A percentile compares a stretch with the other conserved stretches of the same genome.
Evolutionary conservation across 2,329 filamentous ascomycete species (phyloP).

Genomic region (Thielaviopsis populi): DNA sequence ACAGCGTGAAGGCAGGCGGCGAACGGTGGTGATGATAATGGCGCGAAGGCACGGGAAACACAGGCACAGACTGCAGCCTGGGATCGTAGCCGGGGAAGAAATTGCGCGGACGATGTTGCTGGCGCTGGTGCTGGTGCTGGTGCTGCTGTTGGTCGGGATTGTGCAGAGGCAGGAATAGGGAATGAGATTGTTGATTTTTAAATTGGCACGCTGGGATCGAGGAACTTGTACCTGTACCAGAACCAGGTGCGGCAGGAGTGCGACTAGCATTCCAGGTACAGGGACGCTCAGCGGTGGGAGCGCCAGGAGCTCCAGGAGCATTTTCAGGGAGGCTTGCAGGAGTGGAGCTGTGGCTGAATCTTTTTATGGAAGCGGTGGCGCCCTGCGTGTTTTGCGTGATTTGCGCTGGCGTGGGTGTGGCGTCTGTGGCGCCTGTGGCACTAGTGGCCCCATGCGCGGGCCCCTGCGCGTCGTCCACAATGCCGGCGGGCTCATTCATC

Average conservation of each 20-base stretch:
- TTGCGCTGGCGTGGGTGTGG: no score
- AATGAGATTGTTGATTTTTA: not conserved
- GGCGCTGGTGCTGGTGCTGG: not conserved
- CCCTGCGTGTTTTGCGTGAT: not conserved
- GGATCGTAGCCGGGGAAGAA: not conserved
- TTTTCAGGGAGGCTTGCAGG: not conserved
- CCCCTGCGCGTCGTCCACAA: not conserved
- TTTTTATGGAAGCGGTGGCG: not conserved
- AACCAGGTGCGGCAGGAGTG: not conserved
- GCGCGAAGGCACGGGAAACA: not conserved
- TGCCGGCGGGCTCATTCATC: not conserved
- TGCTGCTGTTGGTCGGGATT: not conserved
- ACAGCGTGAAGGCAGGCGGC: not conserved
- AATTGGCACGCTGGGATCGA: not conserved
- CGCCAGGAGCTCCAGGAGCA: not conserved
- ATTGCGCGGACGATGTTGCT: not conserved
- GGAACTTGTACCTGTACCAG: not conserved
- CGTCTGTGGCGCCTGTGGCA: not conserved
- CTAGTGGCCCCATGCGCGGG: not conserved
- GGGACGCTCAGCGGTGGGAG: not conserved
- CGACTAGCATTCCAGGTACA: constrained; percentile 2
- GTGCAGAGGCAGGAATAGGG: constrained; percentile 1
- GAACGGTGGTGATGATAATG: not conserved
- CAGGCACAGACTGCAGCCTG: not conserved
- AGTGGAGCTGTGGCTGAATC: not conserved